phyloP scores from a whole-genome alignment of 495 filamentous ascomycete species.

The Filosporella fistucella region DNA sequence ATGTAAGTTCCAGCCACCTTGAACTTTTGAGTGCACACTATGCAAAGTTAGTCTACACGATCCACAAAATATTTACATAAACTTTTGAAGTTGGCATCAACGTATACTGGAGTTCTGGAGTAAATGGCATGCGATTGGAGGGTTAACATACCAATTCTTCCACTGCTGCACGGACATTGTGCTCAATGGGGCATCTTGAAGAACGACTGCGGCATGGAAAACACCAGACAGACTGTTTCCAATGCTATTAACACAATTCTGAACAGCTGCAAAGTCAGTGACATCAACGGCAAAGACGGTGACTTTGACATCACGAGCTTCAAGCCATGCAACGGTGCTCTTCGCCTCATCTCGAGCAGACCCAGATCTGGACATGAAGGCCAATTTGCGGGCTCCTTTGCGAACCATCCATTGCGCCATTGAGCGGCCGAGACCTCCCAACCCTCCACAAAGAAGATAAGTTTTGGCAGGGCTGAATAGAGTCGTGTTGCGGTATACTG shows the following conservation, averaged over 20 bases:
- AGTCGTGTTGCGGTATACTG: slow-evolving; percentile 32
- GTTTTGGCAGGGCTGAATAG: slow-evolving; percentile 54
- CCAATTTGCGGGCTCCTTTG: slow-evolving; percentile 49
- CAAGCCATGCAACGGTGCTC: background rate
- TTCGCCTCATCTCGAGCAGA: slow-evolving; percentile 17
- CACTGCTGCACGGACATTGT: background rate
- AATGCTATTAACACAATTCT: background rate
- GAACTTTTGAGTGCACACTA: slow-evolving; percentile 54
- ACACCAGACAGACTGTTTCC: background rate
- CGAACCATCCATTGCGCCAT: slow-evolving; percentile 46
- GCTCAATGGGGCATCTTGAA: background rate
- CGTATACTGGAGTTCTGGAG: too few species aligned
- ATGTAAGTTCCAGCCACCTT: slow-evolving; percentile 33
- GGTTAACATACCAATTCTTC: too few species aligned
- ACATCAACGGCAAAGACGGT: background rate
- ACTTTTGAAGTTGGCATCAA: too few species aligned
- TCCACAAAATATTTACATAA: too few species aligned
- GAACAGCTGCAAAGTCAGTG: background rate
- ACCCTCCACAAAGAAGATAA: slow-evolving; percentile 34
- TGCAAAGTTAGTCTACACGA: too few species aligned
- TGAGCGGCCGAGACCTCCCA: slow-evolving; percentile 40
- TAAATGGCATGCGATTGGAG: too few species aligned
- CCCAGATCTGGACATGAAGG: slow-evolving; percentile 51
- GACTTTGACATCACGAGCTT: background rate
- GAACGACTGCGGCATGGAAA: background rate